Evolutionary conservation across 73 alveolate species (phyloP), one percentile per base, ranked within the genome.

Genomic region (Paramecium caudatum): DNA sequence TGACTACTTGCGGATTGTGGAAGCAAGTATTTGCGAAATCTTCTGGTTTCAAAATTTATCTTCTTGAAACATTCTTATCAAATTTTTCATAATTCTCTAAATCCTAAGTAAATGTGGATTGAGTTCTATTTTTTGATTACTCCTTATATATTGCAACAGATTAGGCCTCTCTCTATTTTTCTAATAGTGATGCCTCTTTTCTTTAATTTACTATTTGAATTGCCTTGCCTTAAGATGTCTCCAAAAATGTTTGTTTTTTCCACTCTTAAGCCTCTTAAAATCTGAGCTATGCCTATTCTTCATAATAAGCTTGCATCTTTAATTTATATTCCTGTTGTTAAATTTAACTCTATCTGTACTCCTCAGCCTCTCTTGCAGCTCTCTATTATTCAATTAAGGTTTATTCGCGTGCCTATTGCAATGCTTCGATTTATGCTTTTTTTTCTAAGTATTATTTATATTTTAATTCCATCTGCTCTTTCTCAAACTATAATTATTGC

Each of bases 21-120:
- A 74, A 74, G 12, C 88, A 74, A 8, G 88, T 74, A 74, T 74
- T 74, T 4, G 88, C 88, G 21, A 74, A 74, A 45, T 74, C 88
- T 39, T 74, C 88, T 36, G 88, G 88, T 21, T 74, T 74, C 19
- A 74, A 43, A 16, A 74, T 43, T 74, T 74, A 74, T 41, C 68
- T 74, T 8, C 47, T 16, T 0, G 88, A 45, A n/a, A 45, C 55
- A 15, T 74, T 74, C 16, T 74, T 74, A 74, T 74, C 88, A 74
- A 41, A 74, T 74, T 74, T 74, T 21, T 74, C 88, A 41, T 74
- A 74, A 74, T 68, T 74, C 12, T 74, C 88, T 8, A 74, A 17
- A 41, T 74, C 88, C 32, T 74, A 74, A 2, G 39, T 8, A 39
- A 23, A 27, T 74, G 39, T 37, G 32, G 62, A 27, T 17, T 5